phyloP scores from a whole-genome alignment of 257 asterid genomes.

The Ocimum tenuiflorum region DNA sequence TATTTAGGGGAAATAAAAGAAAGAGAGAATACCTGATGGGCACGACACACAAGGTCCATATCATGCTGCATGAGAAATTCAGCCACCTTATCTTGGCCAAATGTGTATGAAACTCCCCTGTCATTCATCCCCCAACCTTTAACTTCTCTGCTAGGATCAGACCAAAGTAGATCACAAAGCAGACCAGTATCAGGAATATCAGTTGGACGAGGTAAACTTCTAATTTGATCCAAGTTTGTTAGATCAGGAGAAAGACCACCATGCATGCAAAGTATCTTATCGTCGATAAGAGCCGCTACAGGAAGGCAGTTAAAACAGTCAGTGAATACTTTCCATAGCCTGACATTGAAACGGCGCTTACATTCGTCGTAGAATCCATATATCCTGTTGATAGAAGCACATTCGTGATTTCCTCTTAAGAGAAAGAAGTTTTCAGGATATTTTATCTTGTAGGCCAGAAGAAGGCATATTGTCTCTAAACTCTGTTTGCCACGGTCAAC shows the following conservation, averaged over 20 bases:
- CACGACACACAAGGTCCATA: constrained; percentile 54
- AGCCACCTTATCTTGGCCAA: constrained; percentile 50
- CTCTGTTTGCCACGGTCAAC: constrained; percentile 61
- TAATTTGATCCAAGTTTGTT: constrained; percentile 41
- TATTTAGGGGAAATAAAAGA: not conserved
- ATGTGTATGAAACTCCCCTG: constrained; percentile 45
- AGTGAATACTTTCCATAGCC: constrained; percentile 49
- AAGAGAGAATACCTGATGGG: constrained; percentile 39
- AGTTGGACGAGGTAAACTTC: constrained; percentile 49
- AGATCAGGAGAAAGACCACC: constrained; percentile 62
- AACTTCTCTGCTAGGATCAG: constrained; percentile 53
- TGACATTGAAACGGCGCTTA: constrained; percentile 48
- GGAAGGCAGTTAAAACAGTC: constrained; percentile 61
- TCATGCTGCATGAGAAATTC: constrained; percentile 48
- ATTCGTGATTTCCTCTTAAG: constrained; percentile 52
- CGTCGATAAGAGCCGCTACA: constrained; percentile 56
- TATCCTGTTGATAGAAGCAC: constrained; percentile 54
- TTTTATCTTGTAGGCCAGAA: constrained; percentile 56
- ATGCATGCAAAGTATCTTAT: constrained; percentile 57
- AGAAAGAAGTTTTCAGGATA: constrained; percentile 55
- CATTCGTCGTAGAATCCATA: constrained; percentile 59
- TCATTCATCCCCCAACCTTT: constrained; percentile 60
- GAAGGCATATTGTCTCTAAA: constrained; percentile 53
- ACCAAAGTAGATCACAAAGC: constrained; percentile 57
- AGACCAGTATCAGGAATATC: constrained; percentile 55